Evolutionary conservation across 2,329 filamentous ascomycete species (phyloP).

Genomic region (Pseudogymnoascus sp.): DNA sequence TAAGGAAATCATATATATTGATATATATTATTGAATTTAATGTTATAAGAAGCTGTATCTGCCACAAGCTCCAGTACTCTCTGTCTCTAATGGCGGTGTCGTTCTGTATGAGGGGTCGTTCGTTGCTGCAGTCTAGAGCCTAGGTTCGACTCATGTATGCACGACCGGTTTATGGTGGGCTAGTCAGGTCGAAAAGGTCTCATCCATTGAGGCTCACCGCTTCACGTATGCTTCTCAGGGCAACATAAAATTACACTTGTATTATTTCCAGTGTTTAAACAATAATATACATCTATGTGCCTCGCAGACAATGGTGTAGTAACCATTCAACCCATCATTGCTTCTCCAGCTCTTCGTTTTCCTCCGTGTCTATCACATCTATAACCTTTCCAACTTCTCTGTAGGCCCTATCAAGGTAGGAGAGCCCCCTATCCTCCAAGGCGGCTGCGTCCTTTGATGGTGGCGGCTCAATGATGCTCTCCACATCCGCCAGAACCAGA

Average conservation of each 20-base stretch:
- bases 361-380: conserved; percentile 1
- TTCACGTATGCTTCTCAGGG: not conserved
- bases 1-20: not conserved
- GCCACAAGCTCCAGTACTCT: not conserved
- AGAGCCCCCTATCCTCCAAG: conserved; percentile 4
- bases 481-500: conserved; percentile 23
- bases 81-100: not conserved
- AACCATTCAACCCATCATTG: not conserved
- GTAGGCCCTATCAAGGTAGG: conserved; percentile 12
- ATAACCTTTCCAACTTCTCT: conserved; percentile 10
- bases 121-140: not conserved
- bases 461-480: conserved; percentile 15
- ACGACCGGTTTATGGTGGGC: not conserved
- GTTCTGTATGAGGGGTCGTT: not conserved
- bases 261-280: not conserved
- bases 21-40: not conserved
- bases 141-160: not conserved
- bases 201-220: not conserved
- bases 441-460: not conserved
- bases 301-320: not conserved
- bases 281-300: conserved; percentile 1
- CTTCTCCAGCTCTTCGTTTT: not conserved
- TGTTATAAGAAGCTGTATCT: not conserved
- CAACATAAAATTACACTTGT: not conserved
- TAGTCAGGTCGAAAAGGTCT: conserved; percentile 2